phyloP scores from a whole-genome alignment of 495 filamentous ascomycete species.

The Penicillium goetzii region DNA sequence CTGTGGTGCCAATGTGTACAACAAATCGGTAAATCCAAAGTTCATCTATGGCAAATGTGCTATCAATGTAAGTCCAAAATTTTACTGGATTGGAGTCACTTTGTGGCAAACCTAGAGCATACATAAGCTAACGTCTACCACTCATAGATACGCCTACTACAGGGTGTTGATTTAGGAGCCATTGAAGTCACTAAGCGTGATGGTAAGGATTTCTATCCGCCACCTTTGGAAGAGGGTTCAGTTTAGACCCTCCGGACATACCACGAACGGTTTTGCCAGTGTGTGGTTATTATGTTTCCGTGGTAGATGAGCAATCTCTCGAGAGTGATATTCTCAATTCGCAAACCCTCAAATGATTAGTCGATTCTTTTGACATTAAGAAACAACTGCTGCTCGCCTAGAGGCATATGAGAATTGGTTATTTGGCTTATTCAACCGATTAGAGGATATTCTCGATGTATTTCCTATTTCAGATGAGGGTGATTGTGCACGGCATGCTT shows the following conservation, averaged over 20 bases:
- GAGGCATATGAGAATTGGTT: no score
- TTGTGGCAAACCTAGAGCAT: neutral
- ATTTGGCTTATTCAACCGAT: no score
- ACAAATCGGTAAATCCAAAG: slow-evolving; percentile 4
- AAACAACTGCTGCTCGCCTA: no score
- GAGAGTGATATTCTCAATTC: no score
- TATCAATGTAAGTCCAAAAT: neutral
- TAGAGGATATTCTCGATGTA: no score
- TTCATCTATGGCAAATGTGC: slow-evolving; percentile 6
- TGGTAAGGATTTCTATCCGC: neutral
- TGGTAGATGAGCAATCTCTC: no score
- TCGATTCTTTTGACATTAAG: no score
- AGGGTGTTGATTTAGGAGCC: neutral
- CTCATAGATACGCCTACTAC: neutral
- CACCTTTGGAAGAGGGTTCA: neutral
- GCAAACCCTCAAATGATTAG: no score
- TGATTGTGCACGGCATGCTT: neutral
- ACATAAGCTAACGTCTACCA: neutral
- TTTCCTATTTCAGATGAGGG: neutral
- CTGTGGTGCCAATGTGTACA: slow-evolving; percentile 10
- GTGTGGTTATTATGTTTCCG: no score
- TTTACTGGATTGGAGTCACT: neutral
- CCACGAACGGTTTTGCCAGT: no score
- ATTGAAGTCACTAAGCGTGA: neutral
- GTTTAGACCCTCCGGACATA: neutral